phyloP scores from a whole-genome alignment of 345 rosid genomes.

The Xanthoceras sorbifolium region DNA sequence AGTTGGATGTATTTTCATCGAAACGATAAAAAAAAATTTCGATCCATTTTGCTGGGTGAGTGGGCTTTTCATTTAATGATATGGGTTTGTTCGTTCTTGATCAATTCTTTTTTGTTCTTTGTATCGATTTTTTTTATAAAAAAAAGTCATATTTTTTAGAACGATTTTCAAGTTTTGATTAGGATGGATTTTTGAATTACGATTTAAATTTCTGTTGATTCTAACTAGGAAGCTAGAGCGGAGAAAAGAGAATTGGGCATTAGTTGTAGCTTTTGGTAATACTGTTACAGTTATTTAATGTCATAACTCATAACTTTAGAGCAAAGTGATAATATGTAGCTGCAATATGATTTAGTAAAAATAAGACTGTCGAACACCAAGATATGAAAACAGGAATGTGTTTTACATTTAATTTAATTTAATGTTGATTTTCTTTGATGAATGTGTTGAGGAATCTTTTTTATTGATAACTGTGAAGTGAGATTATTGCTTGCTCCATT shows the following conservation, averaged over 20 bases:
- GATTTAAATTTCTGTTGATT: not conserved
- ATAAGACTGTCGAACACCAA: not conserved
- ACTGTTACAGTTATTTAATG: not conserved
- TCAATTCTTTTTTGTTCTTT: slow-evolving; percentile 17
- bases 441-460: not conserved
- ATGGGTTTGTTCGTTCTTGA: slow-evolving; percentile 41
- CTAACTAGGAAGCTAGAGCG: slow-evolving; percentile 6
- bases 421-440: slow-evolving; percentile 2
- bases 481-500: not conserved
- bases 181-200: slow-evolving; percentile 12
- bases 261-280: slow-evolving; percentile 8
- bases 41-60: slow-evolving; percentile 22
- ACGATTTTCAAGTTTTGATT: not conserved
- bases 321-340: not conserved
- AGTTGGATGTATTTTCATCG: slow-evolving; percentile 17
- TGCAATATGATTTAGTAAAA: not conserved
- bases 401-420: not conserved
- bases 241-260: slow-evolving; percentile 16
- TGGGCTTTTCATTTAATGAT: slow-evolving; percentile 22
- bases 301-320: not conserved
- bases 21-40: slow-evolving; percentile 14
- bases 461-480: not conserved
- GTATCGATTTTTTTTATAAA: not conserved
- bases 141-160: not conserved
- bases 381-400: too few relatives aligned